These are phyloP conservation scores for Neurospora africana DNA, from an alignment of 495 filamentous ascomycete genomes.

Conservation along the genomic window DNA sequence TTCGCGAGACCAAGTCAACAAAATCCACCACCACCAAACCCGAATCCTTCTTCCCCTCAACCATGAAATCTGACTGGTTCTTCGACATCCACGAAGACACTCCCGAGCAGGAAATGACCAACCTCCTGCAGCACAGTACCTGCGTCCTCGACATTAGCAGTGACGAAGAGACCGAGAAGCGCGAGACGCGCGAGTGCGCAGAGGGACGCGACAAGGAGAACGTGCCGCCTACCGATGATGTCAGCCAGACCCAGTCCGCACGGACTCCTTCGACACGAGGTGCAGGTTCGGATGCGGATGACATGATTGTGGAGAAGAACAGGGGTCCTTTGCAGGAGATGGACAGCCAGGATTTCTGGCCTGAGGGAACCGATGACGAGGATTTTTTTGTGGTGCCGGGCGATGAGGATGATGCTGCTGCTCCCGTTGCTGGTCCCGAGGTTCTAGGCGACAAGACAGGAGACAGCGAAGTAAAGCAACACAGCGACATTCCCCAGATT, in stretches of 20 bases:
- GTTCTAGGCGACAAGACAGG: neutral
- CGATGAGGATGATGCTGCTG: constrained; percentile 39
- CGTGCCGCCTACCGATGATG: constrained; percentile 60
- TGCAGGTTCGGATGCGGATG: constrained; percentile 15
- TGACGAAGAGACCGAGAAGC: constrained; percentile 49
- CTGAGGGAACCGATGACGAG: constrained; percentile 52
- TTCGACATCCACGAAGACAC: constrained; percentile 95
- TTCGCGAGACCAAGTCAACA: constrained; percentile 11
- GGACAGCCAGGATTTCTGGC: constrained; percentile 61
- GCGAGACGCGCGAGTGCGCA: constrained; percentile 41
- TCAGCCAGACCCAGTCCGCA: constrained; percentile 34
- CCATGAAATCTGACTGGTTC: constrained; percentile 61
- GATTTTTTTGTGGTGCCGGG: constrained; percentile 48
- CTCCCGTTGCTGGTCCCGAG: neutral
- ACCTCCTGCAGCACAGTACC: constrained; percentile 83
- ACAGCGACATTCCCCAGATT: neutral
- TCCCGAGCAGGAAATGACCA: constrained; percentile 75
- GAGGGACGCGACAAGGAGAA: constrained; percentile 81
- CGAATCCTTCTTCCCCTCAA: constrained; percentile 8
- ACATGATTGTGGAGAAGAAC: constrained; percentile 39
- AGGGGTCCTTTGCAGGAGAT: constrained; percentile 65
- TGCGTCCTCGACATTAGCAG: constrained; percentile 75
- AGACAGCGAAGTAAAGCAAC: neutral
- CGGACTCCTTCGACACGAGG: constrained; percentile 5
- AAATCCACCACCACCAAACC: constrained; percentile 3